These are phyloP conservation scores for Amanita rimosa DNA, from an alignment of 768 basidiomycete genomes.

Conservation along the genomic window DNA sequence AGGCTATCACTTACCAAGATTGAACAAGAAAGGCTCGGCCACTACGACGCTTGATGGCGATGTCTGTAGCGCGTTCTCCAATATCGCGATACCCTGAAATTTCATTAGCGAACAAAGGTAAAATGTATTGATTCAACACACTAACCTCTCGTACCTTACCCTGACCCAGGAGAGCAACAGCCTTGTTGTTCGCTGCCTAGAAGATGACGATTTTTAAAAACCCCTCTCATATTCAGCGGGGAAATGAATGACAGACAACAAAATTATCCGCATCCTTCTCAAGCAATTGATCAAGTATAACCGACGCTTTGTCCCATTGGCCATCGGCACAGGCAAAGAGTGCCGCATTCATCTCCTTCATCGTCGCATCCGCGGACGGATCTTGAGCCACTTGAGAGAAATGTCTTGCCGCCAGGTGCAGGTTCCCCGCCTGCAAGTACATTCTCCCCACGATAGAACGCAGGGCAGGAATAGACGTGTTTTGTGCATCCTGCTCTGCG, in stretches of 20 bases:
- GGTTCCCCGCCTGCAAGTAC: slow-evolving; percentile 63
- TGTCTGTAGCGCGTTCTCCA: slow-evolving; percentile 49
- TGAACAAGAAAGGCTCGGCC: slow-evolving; percentile 79
- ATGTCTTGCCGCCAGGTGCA: slow-evolving; percentile 46
- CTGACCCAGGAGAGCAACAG: slow-evolving; percentile 59
- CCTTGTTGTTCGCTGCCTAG: slow-evolving; percentile 68
- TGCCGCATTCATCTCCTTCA: slow-evolving; percentile 53
- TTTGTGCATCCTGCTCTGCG: neutral
- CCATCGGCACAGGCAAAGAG: slow-evolving; percentile 59
- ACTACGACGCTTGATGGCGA: slow-evolving; percentile 65
- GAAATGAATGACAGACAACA: slow-evolving; percentile 26
- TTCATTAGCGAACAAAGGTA: neutral
- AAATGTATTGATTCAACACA: neutral
- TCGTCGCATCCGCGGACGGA: slow-evolving; percentile 26
- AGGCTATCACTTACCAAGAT: slow-evolving; percentile 47
- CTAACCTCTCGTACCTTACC: slow-evolving; percentile 63
- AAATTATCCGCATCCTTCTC: slow-evolving; percentile 47
- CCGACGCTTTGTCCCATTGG: slow-evolving; percentile 48
- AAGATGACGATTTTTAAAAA: neutral
- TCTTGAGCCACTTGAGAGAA: slow-evolving; percentile 40
- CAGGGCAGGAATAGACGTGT: slow-evolving; percentile 36
- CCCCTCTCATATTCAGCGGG: neutral
- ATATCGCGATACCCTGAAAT: slow-evolving; percentile 51
- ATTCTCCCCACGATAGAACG: slow-evolving; percentile 64
- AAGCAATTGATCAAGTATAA: slow-evolving; percentile 31